These are phyloP conservation scores for Nissolia schottii DNA, from an alignment of 306 rosid genomes.

Conservation along the genomic window DNA sequence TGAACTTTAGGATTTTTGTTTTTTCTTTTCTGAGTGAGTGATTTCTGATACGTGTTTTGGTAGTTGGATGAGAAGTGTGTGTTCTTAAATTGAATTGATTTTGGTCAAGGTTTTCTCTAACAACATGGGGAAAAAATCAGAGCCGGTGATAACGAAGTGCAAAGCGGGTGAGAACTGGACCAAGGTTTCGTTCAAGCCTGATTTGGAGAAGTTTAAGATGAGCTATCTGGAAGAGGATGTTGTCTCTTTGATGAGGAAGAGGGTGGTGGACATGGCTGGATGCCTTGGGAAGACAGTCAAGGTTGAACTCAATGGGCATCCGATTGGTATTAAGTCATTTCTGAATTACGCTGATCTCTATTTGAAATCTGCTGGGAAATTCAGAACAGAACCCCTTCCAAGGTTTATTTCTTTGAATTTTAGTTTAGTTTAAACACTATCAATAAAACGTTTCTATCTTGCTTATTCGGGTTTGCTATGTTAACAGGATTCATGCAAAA, in stretches of 20 bases:
- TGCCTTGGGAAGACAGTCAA: conserved; percentile 89
- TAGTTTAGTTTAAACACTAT: background rate
- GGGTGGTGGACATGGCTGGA: conserved; percentile 92
- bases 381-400: conserved; percentile 46
- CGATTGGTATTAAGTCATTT: conserved; percentile 60
- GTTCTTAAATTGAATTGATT: background rate
- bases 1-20: no score
- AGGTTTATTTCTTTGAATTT: conserved; percentile 39
- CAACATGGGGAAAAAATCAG: conserved; percentile 79
- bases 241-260: conserved; percentile 86
- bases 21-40: background rate
- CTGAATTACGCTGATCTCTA: conserved; percentile 82
- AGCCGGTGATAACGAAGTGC: conserved; percentile 74
- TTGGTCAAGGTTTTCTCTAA: conserved; percentile 58
- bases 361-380: conserved; percentile 56
- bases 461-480: conserved; percentile 1
- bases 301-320: conserved; percentile 73
- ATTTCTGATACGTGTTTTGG: background rate
- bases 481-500: conserved; percentile 56
- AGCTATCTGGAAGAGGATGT: conserved; percentile 88
- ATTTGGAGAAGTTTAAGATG: conserved; percentile 78
- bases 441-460: background rate
- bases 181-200: conserved; percentile 86
- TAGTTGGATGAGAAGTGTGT: no score
- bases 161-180: conserved; percentile 89